These are phyloP conservation scores for Yamadazyma phyllophila DNA, from an alignment of 805 yeast genomes.

Conservation along the genomic window DNA sequence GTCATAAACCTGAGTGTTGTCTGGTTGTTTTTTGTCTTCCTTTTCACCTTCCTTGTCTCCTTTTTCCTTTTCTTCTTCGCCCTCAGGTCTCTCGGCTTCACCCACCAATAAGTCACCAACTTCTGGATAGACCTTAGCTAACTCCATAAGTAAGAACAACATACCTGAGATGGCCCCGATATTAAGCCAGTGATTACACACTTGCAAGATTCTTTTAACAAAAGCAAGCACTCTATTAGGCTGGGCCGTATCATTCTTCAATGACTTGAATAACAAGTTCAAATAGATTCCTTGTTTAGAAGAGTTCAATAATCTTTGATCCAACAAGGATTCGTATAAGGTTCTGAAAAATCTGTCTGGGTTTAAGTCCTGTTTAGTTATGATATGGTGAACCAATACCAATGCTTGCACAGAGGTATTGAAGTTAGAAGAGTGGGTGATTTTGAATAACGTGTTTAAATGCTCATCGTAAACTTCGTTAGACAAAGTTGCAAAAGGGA, in stretches of 20 bases:
- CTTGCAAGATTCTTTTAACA: slow-evolving; percentile 84
- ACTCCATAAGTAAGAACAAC: slow-evolving; percentile 68
- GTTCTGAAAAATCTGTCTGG: slow-evolving; percentile 79
- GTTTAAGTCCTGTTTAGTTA: slow-evolving; percentile 55
- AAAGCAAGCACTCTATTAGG: slow-evolving; percentile 77
- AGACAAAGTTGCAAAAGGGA: slow-evolving; percentile 82
- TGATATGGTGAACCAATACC: slow-evolving; percentile 78
- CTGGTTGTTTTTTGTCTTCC: slow-evolving; percentile 10
- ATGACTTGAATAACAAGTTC: slow-evolving; percentile 78
- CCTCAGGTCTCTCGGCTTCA: slow-evolving; percentile 46
- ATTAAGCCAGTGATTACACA: slow-evolving; percentile 81
- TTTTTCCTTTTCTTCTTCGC: slow-evolving; percentile 18
- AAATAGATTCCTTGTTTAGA: slow-evolving; percentile 92
- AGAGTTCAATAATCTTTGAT: slow-evolving; percentile 76
- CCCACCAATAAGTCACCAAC: slow-evolving; percentile 60
- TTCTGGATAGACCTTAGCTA: slow-evolving; percentile 63
- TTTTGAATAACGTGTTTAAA: slow-evolving; percentile 78
- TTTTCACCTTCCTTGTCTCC: slow-evolving; percentile 19
- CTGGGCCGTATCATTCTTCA: slow-evolving; percentile 61
- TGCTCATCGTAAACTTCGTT: slow-evolving; percentile 70
- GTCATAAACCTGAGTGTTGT: slow-evolving; percentile 50
- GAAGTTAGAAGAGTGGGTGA: slow-evolving; percentile 92
- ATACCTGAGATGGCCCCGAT: slow-evolving; percentile 87
- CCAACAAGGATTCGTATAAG: slow-evolving; percentile 83
- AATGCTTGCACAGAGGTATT: slow-evolving; percentile 93